These are phyloP conservation scores for Shiraia bambusicola DNA, from an alignment of 2,329 filamentous ascomycete genomes.

Conservation along the genomic window DNA sequence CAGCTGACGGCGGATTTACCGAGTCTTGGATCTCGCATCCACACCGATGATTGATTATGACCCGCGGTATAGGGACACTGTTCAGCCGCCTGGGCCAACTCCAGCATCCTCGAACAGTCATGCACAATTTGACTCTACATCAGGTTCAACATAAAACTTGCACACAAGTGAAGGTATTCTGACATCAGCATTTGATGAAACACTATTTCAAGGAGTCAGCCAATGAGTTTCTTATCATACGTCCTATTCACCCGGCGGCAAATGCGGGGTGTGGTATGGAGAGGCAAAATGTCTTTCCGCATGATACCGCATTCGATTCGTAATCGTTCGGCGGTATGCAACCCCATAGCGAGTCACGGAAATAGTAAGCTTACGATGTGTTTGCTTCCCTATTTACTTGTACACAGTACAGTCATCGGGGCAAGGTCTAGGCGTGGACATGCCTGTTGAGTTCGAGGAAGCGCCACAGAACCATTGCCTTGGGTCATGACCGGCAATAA, in stretches of 20 bases:
- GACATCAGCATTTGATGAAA: conserved; percentile 19
- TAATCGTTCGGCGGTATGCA: conserved; percentile 14
- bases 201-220: not conserved
- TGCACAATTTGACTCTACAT: conserved; percentile 8
- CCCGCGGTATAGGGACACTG: conserved; percentile 13
- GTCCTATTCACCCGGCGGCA: conserved; percentile 17
- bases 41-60: conserved; percentile 19
- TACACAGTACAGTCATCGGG: conserved; percentile 17
- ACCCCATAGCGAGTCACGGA: conserved; percentile 6
- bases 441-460: conserved; percentile 23
- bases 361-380: conserved; percentile 17
- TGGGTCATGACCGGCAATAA: conserved; percentile 23
- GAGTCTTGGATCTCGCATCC: conserved; percentile 17
- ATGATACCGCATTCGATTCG: conserved; percentile 6
- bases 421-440: conserved; percentile 12
- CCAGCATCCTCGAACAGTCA: conserved; percentile 19
- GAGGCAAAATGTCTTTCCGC: conserved; percentile 10
- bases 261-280: conserved; percentile 5
- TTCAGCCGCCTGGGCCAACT: conserved; percentile 22
- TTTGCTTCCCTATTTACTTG: conserved; percentile 6
- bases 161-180: conserved; percentile 12
- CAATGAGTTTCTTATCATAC: conserved; percentile 10
- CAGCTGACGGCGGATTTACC: conserved; percentile 13
- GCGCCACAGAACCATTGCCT: conserved; percentile 22
- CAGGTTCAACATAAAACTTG: conserved; percentile 3